Evolutionary conservation across 768 basidiomycete genomes (phyloP).

Genomic region (Pleurotus tuoliensis): DNA sequence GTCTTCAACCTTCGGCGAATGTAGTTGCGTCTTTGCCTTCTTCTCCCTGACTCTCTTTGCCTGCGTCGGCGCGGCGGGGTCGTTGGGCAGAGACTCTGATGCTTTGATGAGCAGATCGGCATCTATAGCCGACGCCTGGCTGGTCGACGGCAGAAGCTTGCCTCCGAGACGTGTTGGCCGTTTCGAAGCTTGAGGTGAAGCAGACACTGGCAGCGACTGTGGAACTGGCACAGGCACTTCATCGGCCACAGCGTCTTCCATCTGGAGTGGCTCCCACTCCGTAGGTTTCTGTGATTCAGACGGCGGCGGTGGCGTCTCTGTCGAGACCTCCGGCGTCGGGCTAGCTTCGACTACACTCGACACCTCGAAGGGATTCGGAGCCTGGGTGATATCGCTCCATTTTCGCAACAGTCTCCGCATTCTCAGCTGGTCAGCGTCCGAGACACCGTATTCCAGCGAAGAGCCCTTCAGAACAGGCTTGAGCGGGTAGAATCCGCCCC

Average conservation of each 20-base stretch:
- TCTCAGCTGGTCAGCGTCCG: not conserved
- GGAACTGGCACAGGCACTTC: not conserved
- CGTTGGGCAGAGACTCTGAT: not conserved
- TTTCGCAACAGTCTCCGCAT: slow-evolving; percentile 8
- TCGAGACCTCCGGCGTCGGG: not conserved
- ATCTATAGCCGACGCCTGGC: not conserved
- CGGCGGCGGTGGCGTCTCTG: not conserved
- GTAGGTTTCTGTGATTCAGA: not conserved
- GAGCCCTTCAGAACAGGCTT: slow-evolving; percentile 1
- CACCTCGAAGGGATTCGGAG: slow-evolving; percentile 7
- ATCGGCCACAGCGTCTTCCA: not conserved
- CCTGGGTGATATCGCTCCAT: slow-evolving; percentile 8
- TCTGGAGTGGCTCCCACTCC: slow-evolving; percentile 1
- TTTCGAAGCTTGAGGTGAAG: not conserved
- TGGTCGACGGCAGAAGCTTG: slow-evolving; percentile 1
- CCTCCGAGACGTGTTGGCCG: not conserved
- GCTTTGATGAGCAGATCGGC: slow-evolving; percentile 1
- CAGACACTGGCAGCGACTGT: not conserved
- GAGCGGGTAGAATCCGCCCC: slow-evolving; percentile 11
- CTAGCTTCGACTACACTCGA: not conserved
- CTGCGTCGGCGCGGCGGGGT: not conserved
- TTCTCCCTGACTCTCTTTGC: not conserved
- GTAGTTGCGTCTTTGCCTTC: not conserved
- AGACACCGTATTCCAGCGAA: not conserved
- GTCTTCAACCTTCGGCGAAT: not conserved